These are phyloP conservation scores for Candida nemodendra DNA, from an alignment of 805 yeast species.

Conservation along the genomic window DNA sequence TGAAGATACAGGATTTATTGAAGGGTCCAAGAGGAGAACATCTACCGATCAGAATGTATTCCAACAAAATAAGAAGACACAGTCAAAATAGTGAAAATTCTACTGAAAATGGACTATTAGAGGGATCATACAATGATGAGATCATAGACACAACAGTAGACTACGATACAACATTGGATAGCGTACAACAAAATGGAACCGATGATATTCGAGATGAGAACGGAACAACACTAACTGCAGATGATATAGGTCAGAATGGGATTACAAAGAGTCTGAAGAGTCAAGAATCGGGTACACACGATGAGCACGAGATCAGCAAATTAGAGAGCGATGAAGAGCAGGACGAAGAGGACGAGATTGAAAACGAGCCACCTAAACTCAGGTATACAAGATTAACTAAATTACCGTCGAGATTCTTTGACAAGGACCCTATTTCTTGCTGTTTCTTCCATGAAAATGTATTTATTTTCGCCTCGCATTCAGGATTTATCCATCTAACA, in stretches of 20 bases:
- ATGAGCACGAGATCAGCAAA: constrained; percentile 6
- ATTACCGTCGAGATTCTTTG: constrained; percentile 70
- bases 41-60: neutral
- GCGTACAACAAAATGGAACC: neutral
- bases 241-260: constrained; percentile 1
- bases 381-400: constrained; percentile 69
- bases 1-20: too few species aligned
- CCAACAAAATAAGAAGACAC: constrained; percentile 1
- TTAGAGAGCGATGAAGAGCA: constrained; percentile 30
- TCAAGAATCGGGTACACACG: constrained; percentile 7
- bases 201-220: neutral
- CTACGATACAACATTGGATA: constrained; percentile 17
- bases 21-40: too few species aligned
- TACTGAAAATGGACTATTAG: neutral
- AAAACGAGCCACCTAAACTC: constrained; percentile 65
- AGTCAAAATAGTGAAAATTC: neutral
- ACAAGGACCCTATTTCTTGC: constrained; percentile 75
- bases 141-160: constrained; percentile 26
- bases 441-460: constrained; percentile 57
- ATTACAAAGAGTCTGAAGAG: constrained; percentile 1
- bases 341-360: constrained; percentile 44
- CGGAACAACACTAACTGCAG: neutral
- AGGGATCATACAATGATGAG: constrained; percentile 19
- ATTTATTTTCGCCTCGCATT: constrained; percentile 84
- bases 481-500: constrained; percentile 75